Conservation (phyloP, 192 early-diverging fungal genomes). For the Entomortierella parvispora region DNA sequence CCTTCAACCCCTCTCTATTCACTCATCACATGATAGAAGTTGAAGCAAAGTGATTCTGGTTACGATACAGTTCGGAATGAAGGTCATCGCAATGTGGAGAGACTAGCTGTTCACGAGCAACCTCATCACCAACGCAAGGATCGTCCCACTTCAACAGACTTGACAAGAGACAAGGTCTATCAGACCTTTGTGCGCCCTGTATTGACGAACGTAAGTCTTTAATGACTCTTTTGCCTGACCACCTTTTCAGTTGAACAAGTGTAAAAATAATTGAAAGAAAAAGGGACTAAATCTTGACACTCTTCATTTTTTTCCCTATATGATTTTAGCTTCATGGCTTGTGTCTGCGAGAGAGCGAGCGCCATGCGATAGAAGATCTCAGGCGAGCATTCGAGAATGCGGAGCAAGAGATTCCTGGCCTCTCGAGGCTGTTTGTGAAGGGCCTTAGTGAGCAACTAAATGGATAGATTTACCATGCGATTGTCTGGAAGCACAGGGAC, state of each 20-base stretch:
- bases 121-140: conserved; percentile 16
- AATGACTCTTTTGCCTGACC: too few species aligned
- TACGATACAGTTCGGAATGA: conserved; percentile 33
- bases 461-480: too few species aligned
- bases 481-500: too few species aligned
- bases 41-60: conserved; percentile 16
- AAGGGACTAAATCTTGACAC: too few species aligned
- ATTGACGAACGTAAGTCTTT: conserved; percentile 23
- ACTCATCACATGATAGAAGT: background rate
- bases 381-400: conserved; percentile 44
- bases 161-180: conserved; percentile 37
- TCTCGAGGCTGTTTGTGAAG: conserved; percentile 40
- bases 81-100: conserved; percentile 20
- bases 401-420: conserved; percentile 41
- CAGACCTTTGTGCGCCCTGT: conserved; percentile 46
- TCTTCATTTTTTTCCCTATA: background rate
- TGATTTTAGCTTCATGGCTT: conserved; percentile 29
- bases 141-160: conserved; percentile 10
- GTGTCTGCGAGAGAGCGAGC: conserved; percentile 32
- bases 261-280: too few species aligned
- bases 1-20: background rate
- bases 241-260: too few species aligned
- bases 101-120: conserved; percentile 13
- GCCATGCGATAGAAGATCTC: conserved; percentile 38
- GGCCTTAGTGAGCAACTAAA: conserved; percentile 46